A percentile compares a stretch with the other conserved stretches of the same genome.
phyloP scores from a whole-genome alignment of 1,139 yeast genomes.

The Hyphopichia wangnamkhiaoensis region DNA sequence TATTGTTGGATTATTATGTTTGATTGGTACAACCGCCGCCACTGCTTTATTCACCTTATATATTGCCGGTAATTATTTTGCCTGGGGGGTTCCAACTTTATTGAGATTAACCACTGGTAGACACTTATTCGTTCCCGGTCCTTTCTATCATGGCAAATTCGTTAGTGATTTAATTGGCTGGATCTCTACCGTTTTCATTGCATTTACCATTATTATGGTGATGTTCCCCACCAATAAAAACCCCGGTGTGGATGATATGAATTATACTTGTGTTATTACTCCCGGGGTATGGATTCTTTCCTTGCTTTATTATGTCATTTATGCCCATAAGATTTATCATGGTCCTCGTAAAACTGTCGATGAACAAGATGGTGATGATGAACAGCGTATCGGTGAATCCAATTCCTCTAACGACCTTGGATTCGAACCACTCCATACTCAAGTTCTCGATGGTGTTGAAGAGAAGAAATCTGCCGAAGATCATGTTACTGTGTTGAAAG shows the following conservation, averaged over 20 bases:
- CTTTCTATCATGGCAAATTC: constrained; percentile 53
- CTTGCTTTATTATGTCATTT: constrained; percentile 41
- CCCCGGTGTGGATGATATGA: constrained; percentile 49
- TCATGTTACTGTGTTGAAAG: neutral
- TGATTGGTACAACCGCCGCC: constrained; percentile 57
- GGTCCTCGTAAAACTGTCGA: constrained; percentile 49
- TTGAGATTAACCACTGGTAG: constrained; percentile 48
- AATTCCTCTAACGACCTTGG: neutral
- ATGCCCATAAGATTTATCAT: constrained; percentile 48
- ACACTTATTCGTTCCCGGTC: constrained; percentile 56
- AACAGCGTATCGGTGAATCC: neutral
- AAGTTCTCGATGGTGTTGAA: constrained; percentile 3
- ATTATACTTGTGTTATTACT: constrained; percentile 60
- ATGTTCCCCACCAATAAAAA: constrained; percentile 44
- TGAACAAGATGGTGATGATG: constrained; percentile 10
- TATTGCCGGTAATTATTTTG: constrained; percentile 61
- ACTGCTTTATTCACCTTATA: constrained; percentile 58
- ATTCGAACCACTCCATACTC: neutral
- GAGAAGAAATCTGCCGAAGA: neutral
- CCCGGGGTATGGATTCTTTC: constrained; percentile 43
- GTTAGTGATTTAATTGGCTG: constrained; percentile 45
- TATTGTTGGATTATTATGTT: constrained; percentile 50
- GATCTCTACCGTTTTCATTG: constrained; percentile 32
- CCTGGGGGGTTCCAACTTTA: constrained; percentile 61
- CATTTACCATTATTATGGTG: constrained; percentile 45